Conservation (phyloP, 257 asterid species). For the Nicotiana knightiana region DNA sequence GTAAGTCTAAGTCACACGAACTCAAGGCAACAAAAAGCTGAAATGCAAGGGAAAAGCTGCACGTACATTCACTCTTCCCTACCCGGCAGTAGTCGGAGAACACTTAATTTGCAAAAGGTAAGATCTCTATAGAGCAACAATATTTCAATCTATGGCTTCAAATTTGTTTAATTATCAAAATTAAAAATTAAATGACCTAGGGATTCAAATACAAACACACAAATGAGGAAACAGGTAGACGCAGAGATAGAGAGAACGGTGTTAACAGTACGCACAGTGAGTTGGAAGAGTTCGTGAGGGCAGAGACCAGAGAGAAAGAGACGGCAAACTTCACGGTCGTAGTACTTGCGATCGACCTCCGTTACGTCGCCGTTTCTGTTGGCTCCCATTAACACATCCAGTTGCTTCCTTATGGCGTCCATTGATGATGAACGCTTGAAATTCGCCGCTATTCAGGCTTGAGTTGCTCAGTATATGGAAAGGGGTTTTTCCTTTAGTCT, state of each 20-base stretch:
- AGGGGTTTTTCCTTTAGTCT: background rate
- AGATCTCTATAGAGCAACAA: background rate
- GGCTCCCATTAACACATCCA: conserved; percentile 89
- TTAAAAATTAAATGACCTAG: background rate
- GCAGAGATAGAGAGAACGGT: background rate
- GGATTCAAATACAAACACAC: background rate
- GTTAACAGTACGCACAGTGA: conserved; percentile 45
- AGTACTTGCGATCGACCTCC: conserved; percentile 82
- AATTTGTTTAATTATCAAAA: background rate
- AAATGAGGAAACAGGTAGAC: background rate
- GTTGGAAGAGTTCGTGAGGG: conserved; percentile 92
- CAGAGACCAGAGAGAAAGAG: conserved; percentile 87
- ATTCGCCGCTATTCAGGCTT: background rate
- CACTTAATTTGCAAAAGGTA: background rate
- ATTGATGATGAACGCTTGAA: conserved; percentile 21
- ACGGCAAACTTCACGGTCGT: conserved; percentile 92
- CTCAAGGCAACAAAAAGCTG: background rate
- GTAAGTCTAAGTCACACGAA: background rate
- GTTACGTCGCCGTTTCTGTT: conserved; percentile 79
- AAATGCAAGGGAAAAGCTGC: background rate
- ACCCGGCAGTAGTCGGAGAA: background rate
- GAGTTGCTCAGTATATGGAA: background rate
- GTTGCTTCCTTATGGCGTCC: conserved; percentile 93
- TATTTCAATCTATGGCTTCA: background rate
- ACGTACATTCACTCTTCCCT: background rate